Evolutionary conservation across 768 basidiomycete genomes (phyloP), one percentile per base, ranked within the genome.

Genomic region (Mycena alexandri): DNA sequence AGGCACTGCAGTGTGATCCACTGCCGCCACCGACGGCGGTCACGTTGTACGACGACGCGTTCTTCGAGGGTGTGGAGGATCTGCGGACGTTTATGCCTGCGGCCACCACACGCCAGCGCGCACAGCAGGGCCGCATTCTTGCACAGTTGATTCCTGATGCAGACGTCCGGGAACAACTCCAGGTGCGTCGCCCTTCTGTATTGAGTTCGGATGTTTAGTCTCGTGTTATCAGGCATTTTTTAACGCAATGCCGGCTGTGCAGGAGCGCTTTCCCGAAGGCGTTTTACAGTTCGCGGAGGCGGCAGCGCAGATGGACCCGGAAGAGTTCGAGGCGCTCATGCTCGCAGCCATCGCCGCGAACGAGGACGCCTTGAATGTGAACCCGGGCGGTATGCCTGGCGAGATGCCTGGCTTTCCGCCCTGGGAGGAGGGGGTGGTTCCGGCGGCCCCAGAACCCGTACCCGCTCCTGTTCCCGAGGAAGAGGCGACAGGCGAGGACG

Each of bases 1-100:
- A 88, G 61, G 84, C 87, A 8, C 81, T 93, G 67, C 88, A 91
- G 11, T 98, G 91, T 71, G 97, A 98, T 74, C 96, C 96, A 0
- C 81, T 97, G 3, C 95, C 96, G 0, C 96, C 96, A 0, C 79
- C 79, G 8, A 84, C 85, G 1, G 79, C 85, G 3, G 73, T 88
- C 2, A 91, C 84, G 38, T 75, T 72, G 44, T 98, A 98, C 78
- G 85, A 95, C 68, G 80, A 84, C 5, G 77, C 76, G n/a, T 98
- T 96, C 79, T 96, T 98, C 80, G 80, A 77, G 17, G 87, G 88
- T 2, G 80, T 84, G 4, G 89, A 90, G 57, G 89, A 91, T 69
- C 56, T 83, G 16, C 82, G 86, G 65, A 77, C 82, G 19, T 67
- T 75, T 50, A 61, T 82, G 17, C 82, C 86, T 55, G 75, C 81